Conservation (phyloP, 2,329 filamentous ascomycete genomes). For the Tolypocladium tropicale region DNA sequence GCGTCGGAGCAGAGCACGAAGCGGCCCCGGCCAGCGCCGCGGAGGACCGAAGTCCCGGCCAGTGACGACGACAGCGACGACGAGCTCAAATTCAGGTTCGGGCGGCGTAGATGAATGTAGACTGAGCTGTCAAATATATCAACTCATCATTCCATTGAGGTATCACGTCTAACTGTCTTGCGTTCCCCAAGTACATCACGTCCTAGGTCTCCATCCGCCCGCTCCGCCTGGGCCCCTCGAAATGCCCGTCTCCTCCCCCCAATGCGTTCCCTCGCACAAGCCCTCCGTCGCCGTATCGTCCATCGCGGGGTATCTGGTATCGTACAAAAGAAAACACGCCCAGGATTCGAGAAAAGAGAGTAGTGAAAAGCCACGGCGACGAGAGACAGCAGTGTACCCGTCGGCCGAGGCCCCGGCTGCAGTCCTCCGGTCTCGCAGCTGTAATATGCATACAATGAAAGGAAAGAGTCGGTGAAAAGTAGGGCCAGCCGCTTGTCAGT, state of each 20-base stretch:
- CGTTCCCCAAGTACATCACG: neutral
- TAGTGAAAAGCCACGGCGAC: too few species aligned
- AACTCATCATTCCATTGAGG: neutral
- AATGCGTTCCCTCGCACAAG: neutral
- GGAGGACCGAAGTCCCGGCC: slow-evolving; percentile 22
- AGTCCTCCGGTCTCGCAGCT: neutral
- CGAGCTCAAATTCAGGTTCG: slow-evolving; percentile 46
- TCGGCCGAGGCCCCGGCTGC: neutral
- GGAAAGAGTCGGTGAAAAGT: neutral
- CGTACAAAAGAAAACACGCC: slow-evolving; percentile 1
- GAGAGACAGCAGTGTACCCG: neutral
- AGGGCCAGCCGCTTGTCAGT: neutral
- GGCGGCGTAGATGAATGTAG: slow-evolving; percentile 30
- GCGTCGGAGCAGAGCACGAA: slow-evolving; percentile 19
- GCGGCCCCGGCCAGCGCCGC: slow-evolving; percentile 22
- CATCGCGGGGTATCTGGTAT: slow-evolving; percentile 1
- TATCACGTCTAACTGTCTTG: neutral
- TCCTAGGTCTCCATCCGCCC: neutral
- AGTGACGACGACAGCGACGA: slow-evolving; percentile 44
- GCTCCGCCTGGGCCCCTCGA: neutral
- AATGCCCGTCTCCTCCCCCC: neutral
- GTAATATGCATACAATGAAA: neutral
- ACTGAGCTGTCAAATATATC: neutral
- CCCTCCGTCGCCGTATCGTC: neutral
- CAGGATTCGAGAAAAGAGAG: neutral